Base-by-base conservation (phyloP, 805 yeast genomes). In the Metschnikowia arizonensis region DNA sequence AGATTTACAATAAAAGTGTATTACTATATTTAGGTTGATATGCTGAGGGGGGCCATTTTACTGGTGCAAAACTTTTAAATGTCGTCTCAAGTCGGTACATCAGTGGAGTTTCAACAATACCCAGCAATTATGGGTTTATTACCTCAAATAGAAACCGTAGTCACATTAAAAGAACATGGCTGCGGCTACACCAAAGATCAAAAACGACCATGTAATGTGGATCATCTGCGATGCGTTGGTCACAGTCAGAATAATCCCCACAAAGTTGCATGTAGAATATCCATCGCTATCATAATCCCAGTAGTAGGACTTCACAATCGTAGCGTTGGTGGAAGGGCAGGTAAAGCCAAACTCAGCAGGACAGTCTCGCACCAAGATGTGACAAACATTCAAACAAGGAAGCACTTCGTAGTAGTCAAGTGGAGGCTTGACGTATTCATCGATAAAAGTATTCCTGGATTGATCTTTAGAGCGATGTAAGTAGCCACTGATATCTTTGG, bases 381-480 rank as follows among this genome's bases (percentile, higher is more conserved):
- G 72, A 63, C 98, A 93, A 50, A 83, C 76, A 57, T 85, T 82
- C 40, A 84, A 74, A 60, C 99, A 91, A 0, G 99, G 99, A 46
- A 88, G 62, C 2, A 93, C 75, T 64, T 91, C 99, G 55, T 73
- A 82, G 63, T 90, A 91, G 10, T 64, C 57, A 4, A 75, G 72
- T 0, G 89, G 87, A 4, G 76, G 69, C 25, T 84, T 68, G 1
- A 76, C 58, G 2, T 62, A 50, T 4, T 67, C 64, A 52, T 81
- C 76, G 32, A 91, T 72, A 50, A 76, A 78, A 4, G 66, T 65
- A 54, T 77, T 86, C 50, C 99, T 73, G 9, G 86, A 82, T 4
- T 69, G 61, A 12, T 73, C 73, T 4, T 67, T 67, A 3, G 65
- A 62, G 28, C 95, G 69, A 23, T 54, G 46, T 17, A 63, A 61